A percentile compares a stretch with the other conserved stretches of the same genome.
Conservation (phyloP, 345 rosid genomes). For the Odontarrhena argentea region DNA sequence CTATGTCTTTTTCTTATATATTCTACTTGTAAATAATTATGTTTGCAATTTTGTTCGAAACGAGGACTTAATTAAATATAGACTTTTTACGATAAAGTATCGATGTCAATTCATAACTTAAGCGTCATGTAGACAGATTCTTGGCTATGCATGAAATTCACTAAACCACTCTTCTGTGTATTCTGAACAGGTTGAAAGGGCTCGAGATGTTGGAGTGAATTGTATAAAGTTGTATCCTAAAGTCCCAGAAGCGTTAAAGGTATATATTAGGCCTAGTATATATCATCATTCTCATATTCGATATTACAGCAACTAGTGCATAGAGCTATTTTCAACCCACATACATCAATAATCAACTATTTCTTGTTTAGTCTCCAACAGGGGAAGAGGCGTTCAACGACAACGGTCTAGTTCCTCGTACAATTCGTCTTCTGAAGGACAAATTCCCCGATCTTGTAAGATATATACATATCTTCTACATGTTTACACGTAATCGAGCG, state of each 20-base stretch:
- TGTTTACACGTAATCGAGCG: too few relatives aligned
- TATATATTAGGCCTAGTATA: slow-evolving; percentile 11
- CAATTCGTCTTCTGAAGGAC: slow-evolving; percentile 76
- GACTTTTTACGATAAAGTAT: too few relatives aligned
- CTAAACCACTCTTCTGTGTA: neutral
- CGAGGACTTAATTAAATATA: too few relatives aligned
- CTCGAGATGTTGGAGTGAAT: slow-evolving; percentile 90
- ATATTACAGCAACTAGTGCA: too few relatives aligned
- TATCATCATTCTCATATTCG: too few relatives aligned
- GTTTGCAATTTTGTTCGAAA: too few relatives aligned
- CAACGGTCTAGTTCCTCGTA: slow-evolving; percentile 70
- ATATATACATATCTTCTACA: neutral
- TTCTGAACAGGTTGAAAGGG: slow-evolving; percentile 68
- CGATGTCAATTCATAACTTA: neutral
- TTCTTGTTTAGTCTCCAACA: slow-evolving; percentile 54
- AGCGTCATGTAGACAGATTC: neutral
- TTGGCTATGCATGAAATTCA: too few relatives aligned
- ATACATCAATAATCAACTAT: neutral
- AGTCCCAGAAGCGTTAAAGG: slow-evolving; percentile 88
- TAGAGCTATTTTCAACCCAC: too few relatives aligned
- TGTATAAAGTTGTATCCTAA: slow-evolving; percentile 85
- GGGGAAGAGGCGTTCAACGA: slow-evolving; percentile 95
- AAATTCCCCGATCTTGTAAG: slow-evolving; percentile 87
- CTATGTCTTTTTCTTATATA: neutral
- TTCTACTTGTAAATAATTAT: too few relatives aligned